Conservation (phyloP, 1,284 basidiomycete species). For the Sporisorium iseilematis-ciliati region DNA sequence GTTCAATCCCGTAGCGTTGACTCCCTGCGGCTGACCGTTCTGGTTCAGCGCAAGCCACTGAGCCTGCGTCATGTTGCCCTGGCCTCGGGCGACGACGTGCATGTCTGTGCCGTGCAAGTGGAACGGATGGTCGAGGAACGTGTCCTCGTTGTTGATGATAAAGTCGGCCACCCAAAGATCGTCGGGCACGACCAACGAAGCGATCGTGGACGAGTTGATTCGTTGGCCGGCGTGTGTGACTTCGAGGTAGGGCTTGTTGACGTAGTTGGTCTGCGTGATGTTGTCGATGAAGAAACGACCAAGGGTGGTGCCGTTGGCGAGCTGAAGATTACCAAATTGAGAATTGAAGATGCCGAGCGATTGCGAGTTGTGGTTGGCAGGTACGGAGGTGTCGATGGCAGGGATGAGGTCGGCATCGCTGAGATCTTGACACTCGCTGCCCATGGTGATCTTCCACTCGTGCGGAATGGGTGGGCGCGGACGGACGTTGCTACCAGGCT, state of each 20-base stretch:
- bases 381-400: conserved; percentile 38
- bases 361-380: conserved; percentile 20
- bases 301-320: conserved; percentile 36
- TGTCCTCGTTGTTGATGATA: conserved; percentile 70
- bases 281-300: conserved; percentile 53
- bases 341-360: conserved; percentile 48
- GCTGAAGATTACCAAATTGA: conserved; percentile 40
- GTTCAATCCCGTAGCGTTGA: conserved; percentile 40
- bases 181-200: conserved; percentile 38
- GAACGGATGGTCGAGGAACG: conserved; percentile 66
- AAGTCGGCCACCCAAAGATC: conserved; percentile 56
- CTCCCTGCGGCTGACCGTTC: conserved; percentile 8
- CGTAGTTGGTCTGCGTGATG: conserved; percentile 57
- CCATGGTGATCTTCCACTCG: conserved; percentile 47
- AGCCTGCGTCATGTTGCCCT: conserved; percentile 55
- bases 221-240: conserved; percentile 32
- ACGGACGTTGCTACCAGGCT: conserved; percentile 8
- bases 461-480: conserved; percentile 25
- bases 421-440: conserved; percentile 39
- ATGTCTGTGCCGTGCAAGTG: conserved; percentile 54
- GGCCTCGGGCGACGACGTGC: conserved; percentile 67
- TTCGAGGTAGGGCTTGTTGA: conserved; percentile 58
- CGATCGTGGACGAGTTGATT: conserved; percentile 41
- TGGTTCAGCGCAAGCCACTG: conserved; percentile 33
- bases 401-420: conserved; percentile 55